Evolutionary conservation across 2,329 filamentous ascomycete genomes (phyloP), one percentile per base, ranked within the genome.

Genomic region (Epicoccum nigrum): DNA sequence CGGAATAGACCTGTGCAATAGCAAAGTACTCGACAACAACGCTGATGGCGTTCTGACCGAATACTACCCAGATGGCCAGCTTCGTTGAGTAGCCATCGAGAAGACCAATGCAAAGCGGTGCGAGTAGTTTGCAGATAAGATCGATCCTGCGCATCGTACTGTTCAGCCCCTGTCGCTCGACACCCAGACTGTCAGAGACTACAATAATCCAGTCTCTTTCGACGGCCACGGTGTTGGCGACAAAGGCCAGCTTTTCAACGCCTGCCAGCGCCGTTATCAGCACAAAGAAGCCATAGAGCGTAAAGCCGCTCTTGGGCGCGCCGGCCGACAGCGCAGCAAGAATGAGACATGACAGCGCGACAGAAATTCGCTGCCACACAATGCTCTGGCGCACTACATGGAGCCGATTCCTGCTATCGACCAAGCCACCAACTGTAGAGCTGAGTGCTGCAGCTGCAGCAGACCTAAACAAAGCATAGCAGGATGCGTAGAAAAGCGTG

Each of bases 201-300:
- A 84, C 77, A 4, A 84, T 75, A 31, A 84, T 79, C 87, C 88
- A 90, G 60, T 92, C 88, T 62, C 85, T 77, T 68, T 91, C 88
- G 0, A 92, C 80, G 0, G 88, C 78, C 1, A 91, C 82, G 0
- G 83, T 77, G 65, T 90, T 91, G 67, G 84, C 79, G 5, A 86
- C 78, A 1, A 85, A 79, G 12, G 77, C 79, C 7, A 90, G 70
- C 67, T 91, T 92, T 71, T 92, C 89, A 1, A 86, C 63, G 48
- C 87, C 88, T 0, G 86, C 86, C 35, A 90, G 72, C 0, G 83
- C 15, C 0, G 81, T 77, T n/a, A 76, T 65, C 2, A 65, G 23
- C 2, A 60, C 58, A 23, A 73, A 73, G 12, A 62, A 49, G 3
- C 20, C 47, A 31, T 51, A 78, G 66, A 50, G 72, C 37, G 55